Percentiles rank a stretch among this genome's conserved stretches.
phyloP scores from a whole-genome alignment of 345 rosid species.

The Rubroshorea leprosula region DNA sequence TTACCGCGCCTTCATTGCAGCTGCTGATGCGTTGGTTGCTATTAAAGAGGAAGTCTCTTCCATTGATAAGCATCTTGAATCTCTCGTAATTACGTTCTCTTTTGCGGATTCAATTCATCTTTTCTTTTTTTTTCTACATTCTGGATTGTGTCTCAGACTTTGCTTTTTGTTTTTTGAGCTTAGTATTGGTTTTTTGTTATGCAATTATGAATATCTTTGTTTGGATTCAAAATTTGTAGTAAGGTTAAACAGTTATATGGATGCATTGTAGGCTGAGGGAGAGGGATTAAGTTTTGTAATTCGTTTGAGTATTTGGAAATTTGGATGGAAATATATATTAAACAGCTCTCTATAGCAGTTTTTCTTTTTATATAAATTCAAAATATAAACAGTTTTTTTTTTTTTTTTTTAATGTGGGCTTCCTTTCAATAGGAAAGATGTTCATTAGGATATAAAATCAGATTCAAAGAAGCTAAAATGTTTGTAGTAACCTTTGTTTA shows the following conservation, averaged over 20 bases:
- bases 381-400: no score
- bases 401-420: no score
- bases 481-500: no score
- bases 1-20: constrained; percentile 90
- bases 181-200: neutral
- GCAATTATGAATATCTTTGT: neutral
- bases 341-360: neutral
- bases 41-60: constrained; percentile 81
- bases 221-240: no score
- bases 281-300: neutral
- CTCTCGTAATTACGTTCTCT: constrained; percentile 45
- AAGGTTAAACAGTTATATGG: no score
- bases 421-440: no score
- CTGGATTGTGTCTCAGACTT: neutral
- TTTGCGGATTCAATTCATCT: neutral
- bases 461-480: no score
- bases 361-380: no score
- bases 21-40: constrained; percentile 85
- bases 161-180: neutral
- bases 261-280: neutral
- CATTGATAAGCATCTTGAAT: constrained; percentile 83
- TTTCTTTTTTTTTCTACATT: neutral
- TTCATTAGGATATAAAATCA: no score
- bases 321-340: neutral
- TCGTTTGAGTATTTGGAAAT: neutral